Base-by-base conservation (phyloP, 176 grass and related monocot species). In the Alopecurus myosuroides region DNA sequence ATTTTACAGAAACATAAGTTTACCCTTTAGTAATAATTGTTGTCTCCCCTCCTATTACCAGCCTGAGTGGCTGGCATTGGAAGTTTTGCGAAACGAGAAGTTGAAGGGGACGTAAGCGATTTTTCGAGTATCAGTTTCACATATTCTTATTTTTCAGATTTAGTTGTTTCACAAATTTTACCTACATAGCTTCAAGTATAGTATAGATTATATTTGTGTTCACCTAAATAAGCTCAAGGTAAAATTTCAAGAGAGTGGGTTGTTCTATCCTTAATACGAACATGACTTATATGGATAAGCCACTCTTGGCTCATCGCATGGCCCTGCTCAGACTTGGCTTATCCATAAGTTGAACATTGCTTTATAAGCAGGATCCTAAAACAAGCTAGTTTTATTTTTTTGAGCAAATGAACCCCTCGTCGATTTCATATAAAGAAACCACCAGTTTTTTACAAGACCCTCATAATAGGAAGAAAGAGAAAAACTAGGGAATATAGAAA, bases 21-120 rank as follows among this genome's bases (percentile, higher is more conserved):
- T 17, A 18, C 44, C 13, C n/a, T 61, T 7, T 79, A 15, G 60
- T 70, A 64, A 50, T n/a, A 40, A 87, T 76, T 85, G 11, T 69
- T 6, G 12, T 90, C 85, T 22, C 44, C 68, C 20, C 41, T 28
- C 46, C 13, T 70, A 58, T 11, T 86, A 82, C 56, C 82, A 94
- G 95, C 90, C 92, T 49, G 95, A 97, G 70, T 97, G 95, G 95
- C 94, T 97, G 95, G 95, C 95, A 65, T 92, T 92, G 3, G 95
- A 97, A 60, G 95, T 97, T 50, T 86, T 94, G 76, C 79, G 92
- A 26, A 94, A 97, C 84, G 95, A 97, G 72, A 90, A 88, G 45
- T 93, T 92, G 35, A 91, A 94, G 57, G 95, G 94, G 63, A 97
- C 94, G 92, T 97, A 73, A 94, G 90, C 82, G 55, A 31, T 64